Base-by-base conservation (phyloP, 2,329 filamentous ascomycete species). In the Orbilia javanica region DNA sequence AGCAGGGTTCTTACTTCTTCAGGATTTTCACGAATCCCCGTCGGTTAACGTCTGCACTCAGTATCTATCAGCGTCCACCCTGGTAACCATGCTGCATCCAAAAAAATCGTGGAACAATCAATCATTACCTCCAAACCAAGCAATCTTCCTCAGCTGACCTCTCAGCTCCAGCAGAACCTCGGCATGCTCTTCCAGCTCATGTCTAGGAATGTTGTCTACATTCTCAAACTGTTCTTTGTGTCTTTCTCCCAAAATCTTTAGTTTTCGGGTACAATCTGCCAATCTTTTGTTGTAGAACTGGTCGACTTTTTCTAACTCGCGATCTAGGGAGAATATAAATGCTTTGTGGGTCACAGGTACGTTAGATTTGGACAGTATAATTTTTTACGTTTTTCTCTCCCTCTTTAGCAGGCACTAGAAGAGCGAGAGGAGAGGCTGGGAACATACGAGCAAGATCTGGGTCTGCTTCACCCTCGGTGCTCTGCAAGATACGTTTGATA, bases 11-110 rank as follows among this genome's bases (percentile, higher is more conserved):
- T 57, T 80, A 81, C 85, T 99, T 99, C 87, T 99, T 99, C 64
- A 96, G 97, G 84, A 99, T 99, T 86, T 99, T 99, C 84, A 96
- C 90, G 82, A 99, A 99, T 1, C 96, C 96, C 80, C 93, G 89
- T 65, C 94, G 90, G 84, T 99, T 99, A 82, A 98, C 95, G 85
- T 98, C 95, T 80, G 48, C 39, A 57, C 15, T 10, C 8, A 72
- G 27, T 18, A 53, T 52, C 34, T 6, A 60, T 80, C 25, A 80
- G 80, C 15, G 78, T 31, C 22, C 36, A 8, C 29, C 8, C 20
- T n/a, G 5, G 1, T 34, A 50, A 53, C 18, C 18, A 25, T 36
- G n/a, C 48, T 46, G 15, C 22, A 10, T 46, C 8, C 10, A 2
- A n/a, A 29, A 55, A 60, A 11, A 29, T 42, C 20, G 34, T 15